Evolutionary conservation across 148 eudicot genomes (phyloP).

Genomic region (Rhododendron ferrugineum): DNA sequence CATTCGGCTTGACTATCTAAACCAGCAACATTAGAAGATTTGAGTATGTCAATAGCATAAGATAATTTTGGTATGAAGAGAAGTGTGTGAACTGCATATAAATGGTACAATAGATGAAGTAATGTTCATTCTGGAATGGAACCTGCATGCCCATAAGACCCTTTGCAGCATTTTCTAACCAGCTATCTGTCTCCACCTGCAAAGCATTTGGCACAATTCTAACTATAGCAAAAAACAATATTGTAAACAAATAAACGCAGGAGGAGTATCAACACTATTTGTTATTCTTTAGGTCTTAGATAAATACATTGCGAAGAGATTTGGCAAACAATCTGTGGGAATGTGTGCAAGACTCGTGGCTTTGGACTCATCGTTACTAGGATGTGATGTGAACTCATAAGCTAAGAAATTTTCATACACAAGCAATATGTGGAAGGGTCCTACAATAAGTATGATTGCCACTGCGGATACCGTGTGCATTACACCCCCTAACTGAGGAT

Average conservation of each 20-base stretch:
- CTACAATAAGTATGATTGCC: not conserved
- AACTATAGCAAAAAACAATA: not conserved
- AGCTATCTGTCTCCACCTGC: slow-evolving; percentile 95
- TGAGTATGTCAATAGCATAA: not conserved
- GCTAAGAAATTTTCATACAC: not conserved
- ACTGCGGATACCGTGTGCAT: not conserved
- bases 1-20: slow-evolving; percentile 67
- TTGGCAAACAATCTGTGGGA: not conserved
- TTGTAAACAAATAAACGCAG: not conserved
- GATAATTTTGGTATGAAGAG: not conserved
- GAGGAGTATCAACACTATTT: not conserved
- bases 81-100: not conserved
- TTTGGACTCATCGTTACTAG: not conserved
- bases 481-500: not conserved
- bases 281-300: not conserved
- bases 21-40: slow-evolving; percentile 11
- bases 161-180: slow-evolving; percentile 97
- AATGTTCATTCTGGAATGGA: not conserved
- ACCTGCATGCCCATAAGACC: slow-evolving; percentile 99
- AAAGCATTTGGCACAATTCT: slow-evolving; percentile 7
- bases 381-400: not conserved
- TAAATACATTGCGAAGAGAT: not conserved
- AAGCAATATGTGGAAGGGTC: not conserved
- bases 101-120: not conserved
- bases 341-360: not conserved